phyloP scores from a whole-genome alignment of 768 basidiomycete species.

The Leccinum barrowsii region DNA sequence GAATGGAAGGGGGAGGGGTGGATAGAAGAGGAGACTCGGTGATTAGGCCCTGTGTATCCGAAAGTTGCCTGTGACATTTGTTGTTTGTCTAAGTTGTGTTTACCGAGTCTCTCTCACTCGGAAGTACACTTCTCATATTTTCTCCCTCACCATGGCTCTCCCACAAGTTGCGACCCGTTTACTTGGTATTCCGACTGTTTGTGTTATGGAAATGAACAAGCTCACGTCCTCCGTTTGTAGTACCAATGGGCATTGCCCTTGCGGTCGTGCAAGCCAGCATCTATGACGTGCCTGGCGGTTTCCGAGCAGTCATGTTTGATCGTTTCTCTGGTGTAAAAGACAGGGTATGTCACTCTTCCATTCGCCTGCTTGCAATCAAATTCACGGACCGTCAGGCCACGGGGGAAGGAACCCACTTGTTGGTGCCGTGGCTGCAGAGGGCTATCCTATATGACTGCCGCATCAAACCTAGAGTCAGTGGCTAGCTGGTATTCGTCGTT shows the following conservation, averaged over 20 bases:
- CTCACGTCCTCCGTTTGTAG: constrained; percentile 16
- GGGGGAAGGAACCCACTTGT: constrained; percentile 92
- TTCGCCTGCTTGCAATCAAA: not conserved
- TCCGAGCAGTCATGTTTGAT: constrained; percentile 97
- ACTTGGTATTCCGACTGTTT: constrained; percentile 37
- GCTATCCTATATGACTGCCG: constrained; percentile 98
- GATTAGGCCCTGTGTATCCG: constrained; percentile 9
- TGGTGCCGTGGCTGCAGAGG: constrained; percentile 92
- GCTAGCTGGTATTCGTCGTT: not conserved
- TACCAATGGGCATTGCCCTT: constrained; percentile 40
- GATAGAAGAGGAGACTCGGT: constrained; percentile 48
- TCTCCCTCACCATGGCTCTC: constrained; percentile 43
- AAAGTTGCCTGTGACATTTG: not conserved
- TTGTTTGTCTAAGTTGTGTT: constrained; percentile 26
- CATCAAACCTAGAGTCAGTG: constrained; percentile 86
- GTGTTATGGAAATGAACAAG: not conserved
- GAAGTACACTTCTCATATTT: not conserved
- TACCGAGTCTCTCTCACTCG: constrained; percentile 7
- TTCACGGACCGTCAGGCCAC: constrained; percentile 54
- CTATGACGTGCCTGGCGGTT: constrained; percentile 84
- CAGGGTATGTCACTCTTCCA: constrained; percentile 44
- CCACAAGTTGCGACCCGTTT: constrained; percentile 46
- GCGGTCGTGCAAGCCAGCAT: constrained; percentile 49
- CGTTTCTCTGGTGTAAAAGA: constrained; percentile 89
- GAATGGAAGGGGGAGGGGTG: constrained; percentile 65